phyloP scores from a whole-genome alignment of 1,139 yeast species.

The Suhomyces taliae region DNA sequence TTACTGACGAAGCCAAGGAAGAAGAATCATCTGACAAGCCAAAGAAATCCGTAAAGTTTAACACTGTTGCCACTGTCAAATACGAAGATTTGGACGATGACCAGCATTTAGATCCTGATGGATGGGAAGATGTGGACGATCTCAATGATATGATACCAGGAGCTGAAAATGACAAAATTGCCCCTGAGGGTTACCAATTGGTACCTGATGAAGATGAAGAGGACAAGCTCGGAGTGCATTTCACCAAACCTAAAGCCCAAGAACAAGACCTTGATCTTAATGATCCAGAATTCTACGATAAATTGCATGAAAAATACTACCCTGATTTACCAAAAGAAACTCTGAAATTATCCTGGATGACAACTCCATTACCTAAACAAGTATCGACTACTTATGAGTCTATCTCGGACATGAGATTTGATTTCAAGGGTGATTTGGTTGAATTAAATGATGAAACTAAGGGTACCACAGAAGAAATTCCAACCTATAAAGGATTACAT shows the following conservation, averaged over 20 bases:
- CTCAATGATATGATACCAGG: constrained; percentile 31
- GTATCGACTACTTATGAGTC: constrained; percentile 56
- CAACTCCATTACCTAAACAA: constrained; percentile 53
- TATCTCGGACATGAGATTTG: constrained; percentile 75
- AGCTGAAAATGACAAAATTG: constrained; percentile 26
- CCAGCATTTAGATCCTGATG: constrained; percentile 32
- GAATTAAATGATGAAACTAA: constrained; percentile 44
- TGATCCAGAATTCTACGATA: constrained; percentile 76
- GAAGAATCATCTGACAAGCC: constrained; percentile 13
- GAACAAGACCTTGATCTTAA: constrained; percentile 54
- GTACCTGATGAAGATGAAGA: constrained; percentile 24
- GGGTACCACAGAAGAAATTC: constrained; percentile 40
- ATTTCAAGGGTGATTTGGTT: constrained; percentile 77
- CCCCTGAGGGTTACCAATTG: constrained; percentile 48
- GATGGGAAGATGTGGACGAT: constrained; percentile 43
- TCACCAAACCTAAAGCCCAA: constrained; percentile 50
- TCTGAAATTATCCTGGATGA: constrained; percentile 88
- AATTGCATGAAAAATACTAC: constrained; percentile 79
- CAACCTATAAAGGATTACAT: constrained; percentile 72
- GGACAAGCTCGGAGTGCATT: constrained; percentile 52
- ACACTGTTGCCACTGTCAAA: constrained; percentile 40
- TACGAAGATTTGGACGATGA: constrained; percentile 36
- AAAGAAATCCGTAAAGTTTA: constrained; percentile 39
- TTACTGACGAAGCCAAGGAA: constrained; percentile 1
- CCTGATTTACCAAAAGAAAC: constrained; percentile 88